A percentile compares a stretch with the other conserved stretches of the same genome.
These are phyloP conservation scores for Ilyonectria destructans DNA, from an alignment of 2,329 filamentous ascomycete genomes.

Conservation along the genomic window DNA sequence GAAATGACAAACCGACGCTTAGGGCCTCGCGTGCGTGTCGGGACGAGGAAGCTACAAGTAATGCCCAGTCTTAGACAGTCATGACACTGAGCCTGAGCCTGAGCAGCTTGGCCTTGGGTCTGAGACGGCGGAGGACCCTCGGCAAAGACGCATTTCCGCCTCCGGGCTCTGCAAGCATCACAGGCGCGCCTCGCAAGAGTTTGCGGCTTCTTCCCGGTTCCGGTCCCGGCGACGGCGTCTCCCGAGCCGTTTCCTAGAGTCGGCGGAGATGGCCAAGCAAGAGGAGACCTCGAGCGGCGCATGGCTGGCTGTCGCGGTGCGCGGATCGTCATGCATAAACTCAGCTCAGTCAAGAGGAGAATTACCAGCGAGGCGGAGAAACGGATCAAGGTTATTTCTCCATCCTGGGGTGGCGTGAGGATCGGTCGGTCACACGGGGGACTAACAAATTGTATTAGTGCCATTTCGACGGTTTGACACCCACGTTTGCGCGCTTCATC, in stretches of 20 bases:
- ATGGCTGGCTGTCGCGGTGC: constrained; percentile 10
- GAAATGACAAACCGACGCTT: constrained; percentile 40
- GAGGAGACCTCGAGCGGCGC: constrained; percentile 23
- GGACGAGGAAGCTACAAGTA: constrained; percentile 44
- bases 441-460: no score
- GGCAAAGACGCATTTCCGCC: constrained; percentile 43
- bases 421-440: not conserved
- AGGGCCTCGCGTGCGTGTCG: constrained; percentile 45
- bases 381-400: constrained; percentile 18
- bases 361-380: constrained; percentile 28
- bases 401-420: constrained; percentile 15
- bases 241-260: not conserved
- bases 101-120: not conserved
- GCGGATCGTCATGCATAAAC: not conserved
- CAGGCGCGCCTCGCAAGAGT: constrained; percentile 45
- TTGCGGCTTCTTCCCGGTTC: constrained; percentile 11
- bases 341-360: constrained; percentile 18
- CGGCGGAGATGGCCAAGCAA: constrained; percentile 15
- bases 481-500: not conserved
- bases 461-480: no score
- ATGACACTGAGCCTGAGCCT: constrained; percentile 28
- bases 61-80: constrained; percentile 42
- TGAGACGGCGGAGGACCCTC: constrained; percentile 23
- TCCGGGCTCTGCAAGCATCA: constrained; percentile 45
- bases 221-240: not conserved